Evolutionary conservation across 257 asterid species (phyloP), one percentile per base, ranked within the genome.

Genomic region (Vinca minor): DNA sequence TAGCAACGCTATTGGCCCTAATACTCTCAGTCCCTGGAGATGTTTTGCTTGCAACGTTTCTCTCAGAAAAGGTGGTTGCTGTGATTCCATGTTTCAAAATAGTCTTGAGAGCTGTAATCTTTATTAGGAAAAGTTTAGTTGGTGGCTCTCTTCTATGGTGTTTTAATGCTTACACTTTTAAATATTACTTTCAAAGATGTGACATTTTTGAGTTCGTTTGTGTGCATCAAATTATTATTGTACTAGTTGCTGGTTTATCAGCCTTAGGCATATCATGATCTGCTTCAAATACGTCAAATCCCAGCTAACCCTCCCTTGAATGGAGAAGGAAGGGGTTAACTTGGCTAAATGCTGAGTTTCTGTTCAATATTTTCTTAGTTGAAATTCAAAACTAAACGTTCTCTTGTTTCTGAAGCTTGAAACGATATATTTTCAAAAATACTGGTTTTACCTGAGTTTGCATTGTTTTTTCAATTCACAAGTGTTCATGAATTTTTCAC

Each of bases 11-110:
- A 88, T 82, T 82, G 85, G 82, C 81, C 81, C 71, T 76, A 64
- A 74, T 76, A 86, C 81, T 75, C 80, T 80, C 83, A 67, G 75
- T 83, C 77, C 75, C 82, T 73, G 88, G 83, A 78, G 88, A 82
- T 76, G 77, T 81, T 79, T 63, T 82, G 85, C 75, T 83, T 77
- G 83, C 79, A 74, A 73, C 71, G 81, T 79, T 81, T 83, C 80
- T 73, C 78, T 78, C 77, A 68, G 63, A 69, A 74, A 79, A 78
- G 82, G 85, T 81, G 78, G 81, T 76, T 76, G 73, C 87, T 72
- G 71, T 74, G 75, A 79, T 77, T n/a, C 78, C 71, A 67, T 71
- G 72, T 68, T 77, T 76, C 71, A 61, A 73, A 70, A 76, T 73
- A 59, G n/a, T 41, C 62, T 71, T 72, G 31, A 46, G 69, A 63